These are phyloP conservation scores for Macrotyloma uniflorum DNA, from an alignment of 306 rosid species.

Conservation along the genomic window DNA sequence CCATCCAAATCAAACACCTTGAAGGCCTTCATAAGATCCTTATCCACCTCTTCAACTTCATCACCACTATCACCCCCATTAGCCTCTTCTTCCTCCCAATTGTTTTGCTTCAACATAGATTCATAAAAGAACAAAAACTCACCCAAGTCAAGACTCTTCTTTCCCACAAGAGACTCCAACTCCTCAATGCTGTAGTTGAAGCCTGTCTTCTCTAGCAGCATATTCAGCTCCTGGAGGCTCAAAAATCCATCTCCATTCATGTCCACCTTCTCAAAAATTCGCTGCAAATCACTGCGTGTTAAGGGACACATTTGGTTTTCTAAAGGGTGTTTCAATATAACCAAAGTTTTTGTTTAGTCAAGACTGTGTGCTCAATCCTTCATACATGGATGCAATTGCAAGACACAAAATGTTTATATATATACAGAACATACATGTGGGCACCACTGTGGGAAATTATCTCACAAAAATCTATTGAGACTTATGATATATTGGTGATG, in stretches of 20 bases:
- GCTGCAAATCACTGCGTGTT: slow-evolving; percentile 46
- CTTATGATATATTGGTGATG: not conserved
- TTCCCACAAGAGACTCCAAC: slow-evolving; percentile 49
- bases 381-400: not conserved
- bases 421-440: not conserved
- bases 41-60: slow-evolving; percentile 33
- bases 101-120: slow-evolving; percentile 41
- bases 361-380: not conserved
- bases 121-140: slow-evolving; percentile 62
- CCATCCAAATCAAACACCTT: slow-evolving; percentile 66
- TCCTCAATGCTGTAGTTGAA: slow-evolving; percentile 42
- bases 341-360: not conserved
- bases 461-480: not conserved
- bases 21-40: slow-evolving; percentile 65
- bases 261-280: slow-evolving; percentile 64
- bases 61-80: not conserved
- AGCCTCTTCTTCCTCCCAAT: not conserved
- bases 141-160: slow-evolving; percentile 43
- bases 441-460: not conserved
- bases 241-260: slow-evolving; percentile 62
- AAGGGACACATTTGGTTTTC: slow-evolving; percentile 49
- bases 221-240: slow-evolving; percentile 64
- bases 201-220: slow-evolving; percentile 50
- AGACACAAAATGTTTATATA: not conserved
- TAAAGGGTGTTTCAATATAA: not conserved